Conservation (phyloP, 768 basidiomycete genomes). For the Zangia roseola region DNA sequence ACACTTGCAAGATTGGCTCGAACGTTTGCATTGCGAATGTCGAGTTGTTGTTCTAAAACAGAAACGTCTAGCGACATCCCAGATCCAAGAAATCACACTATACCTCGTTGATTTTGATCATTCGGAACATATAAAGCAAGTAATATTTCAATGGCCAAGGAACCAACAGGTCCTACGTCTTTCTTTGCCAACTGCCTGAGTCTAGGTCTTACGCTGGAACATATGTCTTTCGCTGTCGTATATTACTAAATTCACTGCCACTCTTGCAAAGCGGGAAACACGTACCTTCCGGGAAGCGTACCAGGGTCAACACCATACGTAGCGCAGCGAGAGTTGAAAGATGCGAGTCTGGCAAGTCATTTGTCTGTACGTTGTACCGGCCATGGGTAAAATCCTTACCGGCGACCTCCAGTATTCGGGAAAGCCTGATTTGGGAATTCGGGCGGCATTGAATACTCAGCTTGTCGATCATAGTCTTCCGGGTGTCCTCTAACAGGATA, state of each 20-base stretch:
- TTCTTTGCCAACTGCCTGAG: constrained; percentile 10
- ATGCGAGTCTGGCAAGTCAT: constrained; percentile 4
- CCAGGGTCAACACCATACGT: constrained; percentile 14
- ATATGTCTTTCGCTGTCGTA: neutral
- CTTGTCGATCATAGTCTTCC: constrained; percentile 1
- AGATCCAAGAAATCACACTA: neutral
- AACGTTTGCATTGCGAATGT: constrained; percentile 2
- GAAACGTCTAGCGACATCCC: neutral
- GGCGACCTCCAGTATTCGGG: constrained; percentile 8
- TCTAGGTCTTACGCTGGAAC: constrained; percentile 3
- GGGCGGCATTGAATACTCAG: neutral
- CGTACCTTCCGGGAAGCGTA: constrained; percentile 16
- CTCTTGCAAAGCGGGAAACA: neutral
- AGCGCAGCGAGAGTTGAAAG: constrained; percentile 10
- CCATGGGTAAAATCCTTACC: constrained; percentile 1
- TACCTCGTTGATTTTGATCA: no score
- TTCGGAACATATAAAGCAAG: neutral
- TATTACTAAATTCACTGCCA: neutral
- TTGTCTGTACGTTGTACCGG: neutral
- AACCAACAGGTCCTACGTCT: neutral
- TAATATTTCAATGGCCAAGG: constrained; percentile 5
- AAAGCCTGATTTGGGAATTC: constrained; percentile 5
- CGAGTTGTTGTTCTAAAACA: constrained; percentile 3
- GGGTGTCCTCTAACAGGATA: constrained; percentile 10
- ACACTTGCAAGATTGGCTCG: constrained; percentile 13